Evolutionary conservation across 2,329 filamentous ascomycete genomes (phyloP), one percentile per base, ranked within the genome.

Genomic region (Chaetothyriales sp.): DNA sequence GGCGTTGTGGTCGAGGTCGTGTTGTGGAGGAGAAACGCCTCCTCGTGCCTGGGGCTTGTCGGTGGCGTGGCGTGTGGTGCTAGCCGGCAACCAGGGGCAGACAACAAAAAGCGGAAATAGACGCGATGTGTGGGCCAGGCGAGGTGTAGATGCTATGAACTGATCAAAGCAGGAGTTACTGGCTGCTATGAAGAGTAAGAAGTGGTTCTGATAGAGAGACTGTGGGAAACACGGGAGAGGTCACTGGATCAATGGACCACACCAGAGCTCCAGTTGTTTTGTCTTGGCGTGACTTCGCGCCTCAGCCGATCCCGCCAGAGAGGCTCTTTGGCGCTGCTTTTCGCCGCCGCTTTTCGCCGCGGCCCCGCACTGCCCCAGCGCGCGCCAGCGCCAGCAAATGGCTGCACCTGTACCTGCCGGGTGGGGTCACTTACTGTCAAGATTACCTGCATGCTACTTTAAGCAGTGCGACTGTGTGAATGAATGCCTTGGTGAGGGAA

Each of bases 231-330:
- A 22, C 19, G 25, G 19, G 25, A 46, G 44, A n/a, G n/a, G n/a
- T n/a, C n/a, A n/a, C n/a, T n/a, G n/a, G n/a, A n/a, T 46, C 33
- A 44, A 40, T 44, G 52, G 43, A 22, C 22, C 43, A 18, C 43
- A 18, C n/a, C 18, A 40, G 18, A 46, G 44, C 45, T 22, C 44
- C 20, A 37, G 52, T 54, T 54, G 52, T 54, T 54, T 54, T 49
- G 46, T 49, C 52, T 54, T 54, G 52, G 52, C 52, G 45, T 22
- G 4, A 29, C 15, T 43, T 50, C 43, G 49, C 49, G 52, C 52
- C 52, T 45, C 45, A 33, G 33, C 19, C 8, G 44, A n/a, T 5
- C 15, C 10, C 33, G 33, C 33, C 33, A 40, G 33, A 40, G 33
- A 15, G 10, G 4, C 10, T 40, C 13, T 40, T n/a, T n/a, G n/a